Base-by-base conservation (phyloP, 2,329 filamentous ascomycete species). In the Exophiala sp. region DNA sequence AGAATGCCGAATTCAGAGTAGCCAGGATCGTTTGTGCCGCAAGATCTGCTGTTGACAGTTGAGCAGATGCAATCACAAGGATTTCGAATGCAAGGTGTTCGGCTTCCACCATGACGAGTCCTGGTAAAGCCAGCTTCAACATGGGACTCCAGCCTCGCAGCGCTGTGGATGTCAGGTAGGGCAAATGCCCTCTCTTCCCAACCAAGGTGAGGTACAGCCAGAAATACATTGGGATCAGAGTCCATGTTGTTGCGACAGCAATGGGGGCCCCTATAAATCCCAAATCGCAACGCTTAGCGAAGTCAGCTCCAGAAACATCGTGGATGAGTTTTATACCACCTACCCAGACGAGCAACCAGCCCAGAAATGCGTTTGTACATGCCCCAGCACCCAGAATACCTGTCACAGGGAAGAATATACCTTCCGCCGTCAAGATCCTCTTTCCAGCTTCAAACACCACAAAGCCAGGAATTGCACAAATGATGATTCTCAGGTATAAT, bases 21-120 rank as follows among this genome's bases (percentile, higher is more conserved):
- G 84, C 79, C 3, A 95, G 72, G 8, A 94, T 83, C 49, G 85
- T 88, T 70, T 95, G 89, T 1, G 89, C 89, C 0, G 89, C 89
- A 1, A 95, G 78, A 62, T 86, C 82, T 29, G 82, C 82, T 2
- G 86, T 79, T 4, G 85, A 85, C 48, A 94, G 82, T 62, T 84
- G 86, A 53, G 84, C 86, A 0, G 86, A 79, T n/a, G 83, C 81
- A 8, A 94, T 75, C 0, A 88, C 91, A 54, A 92, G 75, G 46
- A 91, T 83, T 67, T 95, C 89, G 69, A 95, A 94, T 5, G 88
- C 88, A n/a, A 92, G 78, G 75, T 87, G 92, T 67, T 94, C 89
- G 3, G 89, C 88, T 66, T 90, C 82, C 1, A 94, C 84, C 88
- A 94, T 94, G 61, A 91, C 74, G 69, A 94, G 84, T 2, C 89